Evolutionary conservation across 2,329 filamentous ascomycete species (phyloP), one percentile per base, ranked within the genome.

Genomic region (Lomentospora prolificans): DNA sequence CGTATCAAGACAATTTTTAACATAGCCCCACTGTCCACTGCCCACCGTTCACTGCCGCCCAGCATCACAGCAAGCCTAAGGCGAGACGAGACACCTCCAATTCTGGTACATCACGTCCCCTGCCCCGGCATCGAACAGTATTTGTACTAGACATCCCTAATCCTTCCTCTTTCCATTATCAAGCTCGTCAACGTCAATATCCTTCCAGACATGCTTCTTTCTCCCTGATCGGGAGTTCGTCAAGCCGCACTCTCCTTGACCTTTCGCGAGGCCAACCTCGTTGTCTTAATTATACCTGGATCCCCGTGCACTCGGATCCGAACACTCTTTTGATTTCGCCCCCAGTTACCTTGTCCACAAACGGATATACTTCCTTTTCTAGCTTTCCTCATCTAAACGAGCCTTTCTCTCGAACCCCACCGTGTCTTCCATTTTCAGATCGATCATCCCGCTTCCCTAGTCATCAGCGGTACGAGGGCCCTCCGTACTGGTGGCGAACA

Each of bases 401-500:
- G 44, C 44, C 12, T 27, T 22, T 19, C 44, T 10, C 22, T 19
- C 24, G 17, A n/a, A 22, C 44, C 44, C 44, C 44, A 48, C 44
- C 17, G 36, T 17, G 7, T 17, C 4, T 14, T 41, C 36, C 36
- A 19, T 17, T 19, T 41, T 17, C 36, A 41, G 36, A 41, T 41
- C n/a, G 36, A 41, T 17, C 19, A 14, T 48, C 17, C 44, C 44
- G 44, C 12, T 22, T 48, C 44, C 44, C 50, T 25, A 51, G 50
- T 30, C 50, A 14, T 22, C 25, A 14, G 5, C 46, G 17, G 27
- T 22, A 22, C 19, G 22, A 22, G 25, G 46, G 46, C 14, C 25
- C 22, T 22, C 46, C 46, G 46, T 50, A 25, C 36, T 41, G 12
- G 36, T 41, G 36, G n/a, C 46, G n/a, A 53, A 59, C 53, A 56